These are phyloP conservation scores for Phaffia tasmanica DNA, from an alignment of 768 basidiomycete genomes.

Conservation along the genomic window DNA sequence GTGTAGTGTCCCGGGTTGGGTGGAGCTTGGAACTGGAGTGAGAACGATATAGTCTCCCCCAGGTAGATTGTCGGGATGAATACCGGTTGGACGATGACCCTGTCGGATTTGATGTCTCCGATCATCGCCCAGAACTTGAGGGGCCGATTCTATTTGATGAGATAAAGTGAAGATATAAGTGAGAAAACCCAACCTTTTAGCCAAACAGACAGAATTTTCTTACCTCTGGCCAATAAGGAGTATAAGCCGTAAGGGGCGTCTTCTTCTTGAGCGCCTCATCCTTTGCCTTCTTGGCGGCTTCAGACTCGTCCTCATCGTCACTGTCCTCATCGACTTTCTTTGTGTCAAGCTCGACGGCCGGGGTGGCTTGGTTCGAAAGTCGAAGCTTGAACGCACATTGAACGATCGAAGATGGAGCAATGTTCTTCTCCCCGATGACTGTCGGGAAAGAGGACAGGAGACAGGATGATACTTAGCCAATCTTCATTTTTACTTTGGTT, in stretches of 20 bases:
- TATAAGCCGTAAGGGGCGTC: conserved; percentile 55
- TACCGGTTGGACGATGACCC: conserved; percentile 74
- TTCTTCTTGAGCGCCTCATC: conserved; percentile 35
- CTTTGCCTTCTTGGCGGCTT: conserved; percentile 42
- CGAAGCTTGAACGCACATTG: conserved; percentile 75
- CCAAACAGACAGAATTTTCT: conserved; percentile 31
- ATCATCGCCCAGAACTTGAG: conserved; percentile 58
- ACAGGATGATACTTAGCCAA: not conserved
- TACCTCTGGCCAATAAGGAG: conserved; percentile 84
- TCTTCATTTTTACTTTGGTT: not conserved
- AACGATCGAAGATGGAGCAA: conserved; percentile 80
- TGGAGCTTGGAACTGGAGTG: conserved; percentile 90
- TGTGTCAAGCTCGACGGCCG: conserved; percentile 33
- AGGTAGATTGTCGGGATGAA: conserved; percentile 38
- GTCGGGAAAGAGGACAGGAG: not conserved
- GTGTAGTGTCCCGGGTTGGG: conserved; percentile 69
- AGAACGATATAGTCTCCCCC: conserved; percentile 47
- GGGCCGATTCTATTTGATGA: conserved; percentile 13
- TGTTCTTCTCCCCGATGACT: conserved; percentile 83
- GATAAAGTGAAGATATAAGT: not conserved
- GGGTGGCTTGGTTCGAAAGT: conserved; percentile 35
- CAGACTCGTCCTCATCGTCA: conserved; percentile 37
- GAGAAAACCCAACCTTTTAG: not conserved
- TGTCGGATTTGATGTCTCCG: conserved; percentile 72
- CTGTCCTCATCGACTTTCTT: conserved; percentile 27